Base-by-base conservation (phyloP, 129 eudicot genomes). In the Glebionis coronaria region DNA sequence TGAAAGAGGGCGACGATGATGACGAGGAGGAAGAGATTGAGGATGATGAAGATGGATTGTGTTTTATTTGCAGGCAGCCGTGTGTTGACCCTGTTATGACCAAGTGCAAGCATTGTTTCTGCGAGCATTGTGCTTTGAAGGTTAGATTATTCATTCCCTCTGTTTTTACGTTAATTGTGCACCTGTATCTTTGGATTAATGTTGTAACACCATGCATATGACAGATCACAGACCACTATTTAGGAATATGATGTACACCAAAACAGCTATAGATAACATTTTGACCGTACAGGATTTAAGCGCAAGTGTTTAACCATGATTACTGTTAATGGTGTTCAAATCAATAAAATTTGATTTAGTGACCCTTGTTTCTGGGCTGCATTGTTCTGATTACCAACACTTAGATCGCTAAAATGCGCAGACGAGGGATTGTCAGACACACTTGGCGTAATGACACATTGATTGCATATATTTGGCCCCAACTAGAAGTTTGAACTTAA, bases 81-180 rank as follows among this genome's bases (percentile, higher is more conserved):
- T 93, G 88, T 75, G 95, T 82, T n/a, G 98, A 88, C 58, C 87
- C 96, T 28, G 98, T 93, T 31, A 74, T 86, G 70, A 93, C 98
- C 4, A 93, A 78, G 65, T 93, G 96, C 92, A 93, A 93, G 77
- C 98, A 93, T 76, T 93, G 88, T 77, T 93, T 88, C 75, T 93
- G 98, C 47, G 95, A 88, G 84, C 98, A 93, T 70, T 93, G 98
- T 79, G 98, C 96, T 20, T 76, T 93, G 71, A 93, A 88, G 96
- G 98, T 88, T 71, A 47, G 68, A 55, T 23, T 29, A 11, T 55
- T 15, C n/a, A 8, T 61, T 20, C 50, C 4, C 21, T 51, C 6
- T 31, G 31, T 57, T 65, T n/a, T 63, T 44, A 49, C 42, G 2
- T 45, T 42, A 35, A 7, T 46, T 21, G 51, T 46, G 6, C 23